phyloP scores from a whole-genome alignment of 805 yeast genomes.

The Myxozyma melibiosi region DNA sequence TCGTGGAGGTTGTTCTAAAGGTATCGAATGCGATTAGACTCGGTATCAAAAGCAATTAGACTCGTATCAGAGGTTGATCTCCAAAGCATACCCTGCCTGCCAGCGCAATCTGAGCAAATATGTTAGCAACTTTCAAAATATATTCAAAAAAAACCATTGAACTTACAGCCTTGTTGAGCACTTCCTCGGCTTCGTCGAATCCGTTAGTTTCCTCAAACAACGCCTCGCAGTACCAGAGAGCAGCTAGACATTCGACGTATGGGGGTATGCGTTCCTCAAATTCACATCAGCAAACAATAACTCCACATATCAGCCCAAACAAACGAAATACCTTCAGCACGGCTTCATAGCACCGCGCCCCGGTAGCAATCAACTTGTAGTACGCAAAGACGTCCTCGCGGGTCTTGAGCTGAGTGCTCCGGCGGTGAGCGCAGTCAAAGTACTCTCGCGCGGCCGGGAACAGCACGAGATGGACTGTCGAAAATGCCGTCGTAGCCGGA shows the following conservation, averaged over 20 bases:
- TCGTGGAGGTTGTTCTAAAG: slow-evolving; percentile 23
- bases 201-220: slow-evolving; percentile 17
- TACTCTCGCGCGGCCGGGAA: slow-evolving; percentile 29
- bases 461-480: slow-evolving; percentile 23
- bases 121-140: neutral
- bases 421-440: slow-evolving; percentile 15
- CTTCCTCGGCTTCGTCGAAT: slow-evolving; percentile 26
- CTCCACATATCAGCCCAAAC: neutral
- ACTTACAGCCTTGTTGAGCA: slow-evolving; percentile 28
- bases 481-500: slow-evolving; percentile 15
- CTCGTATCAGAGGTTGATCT: too few relatives aligned
- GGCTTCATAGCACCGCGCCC: slow-evolving; percentile 27
- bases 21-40: neutral
- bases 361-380: slow-evolving; percentile 29
- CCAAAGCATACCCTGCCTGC: slow-evolving; percentile 25
- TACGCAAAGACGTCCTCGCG: slow-evolving; percentile 26
- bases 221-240: slow-evolving; percentile 26
- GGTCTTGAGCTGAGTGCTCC: slow-evolving; percentile 9
- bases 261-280: slow-evolving; percentile 27
- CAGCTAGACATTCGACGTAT: slow-evolving; percentile 31
- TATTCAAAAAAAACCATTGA: neutral
- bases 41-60: neutral
- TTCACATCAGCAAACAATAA: too few relatives aligned
- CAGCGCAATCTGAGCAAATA: slow-evolving; percentile 15
- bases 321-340: slow-evolving; percentile 16